Evolutionary conservation across 768 basidiomycete genomes (phyloP), one percentile per base, ranked within the genome.

Genomic region (Hemileccinum rubropunctum): DNA sequence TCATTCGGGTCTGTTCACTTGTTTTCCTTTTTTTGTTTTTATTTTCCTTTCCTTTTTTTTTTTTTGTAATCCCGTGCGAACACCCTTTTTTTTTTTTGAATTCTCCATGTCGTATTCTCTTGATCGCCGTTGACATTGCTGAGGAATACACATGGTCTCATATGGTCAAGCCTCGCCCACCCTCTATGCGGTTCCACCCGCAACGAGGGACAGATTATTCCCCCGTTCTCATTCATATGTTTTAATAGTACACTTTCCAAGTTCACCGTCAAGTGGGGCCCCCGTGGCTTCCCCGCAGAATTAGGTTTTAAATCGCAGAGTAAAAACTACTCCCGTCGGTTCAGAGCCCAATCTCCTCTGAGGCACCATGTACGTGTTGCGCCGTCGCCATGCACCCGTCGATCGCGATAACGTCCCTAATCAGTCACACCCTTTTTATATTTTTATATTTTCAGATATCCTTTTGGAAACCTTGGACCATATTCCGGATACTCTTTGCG

Each of bases 331-430:
- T 47, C 45, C 37, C 77, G 73, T 23, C 70, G 62, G 62, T 78
- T 81, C 62, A 84, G 82, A 79, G 76, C 27, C 62, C 61, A 81
- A 81, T 21, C 84, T 79, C 44, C 78, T 78, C 40, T 77, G 74
- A 17, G 76, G 8, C 76, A 68, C 74, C 79, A 51, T 49, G 52
- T 57, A 54, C 52, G 51, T 57, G 47, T 61, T 51, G 28, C 46
- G 55, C 48, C 48, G 42, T 57, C 45, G 53, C 44, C 52, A 45
- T 17, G 23, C 35, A 36, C 51, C 42, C 57, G 67, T 63, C 67
- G 61, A 67, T 67, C 66, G 63, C 61, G 63, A 63, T 58, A 63
- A 41, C 41, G 41, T 54, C 44, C 57, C 51, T 53, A 37, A 53
- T 60, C 50, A 69, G 65, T 62, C 51, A 62, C 64, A 17, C 23